Base-by-base conservation (phyloP, 495 filamentous ascomycete species). In the Hypoxylon perforatum region DNA sequence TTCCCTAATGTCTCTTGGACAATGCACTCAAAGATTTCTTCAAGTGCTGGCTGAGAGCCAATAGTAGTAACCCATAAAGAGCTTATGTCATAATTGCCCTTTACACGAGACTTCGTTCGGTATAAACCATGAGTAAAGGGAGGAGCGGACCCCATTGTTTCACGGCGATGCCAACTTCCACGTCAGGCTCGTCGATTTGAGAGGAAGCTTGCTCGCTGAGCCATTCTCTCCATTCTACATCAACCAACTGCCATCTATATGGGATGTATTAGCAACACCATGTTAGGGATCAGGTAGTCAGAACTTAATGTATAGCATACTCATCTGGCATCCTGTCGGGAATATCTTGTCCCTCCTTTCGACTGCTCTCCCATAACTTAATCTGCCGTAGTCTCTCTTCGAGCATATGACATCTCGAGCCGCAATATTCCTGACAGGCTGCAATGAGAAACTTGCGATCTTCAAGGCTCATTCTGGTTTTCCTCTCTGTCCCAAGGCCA, bases 341-440 rank as follows among this genome's bases (percentile, higher is more conserved):
- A 19, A 74, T 47, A 8, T 55, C 15, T 5, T 39, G 21, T 17
- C 69, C 69, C 44, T 22, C 25, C 6, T 35, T 45, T 17, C 19
- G 42, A 19, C 36, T 30, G 18, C 17, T 53, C n/a, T 35, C 33
- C 72, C 72, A 74, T 17, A 55, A 10, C 8, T 60, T 46, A 23
- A 72, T 46, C 46, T 74, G 69, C 11, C 65, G 55, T 15, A 74
- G 46, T 5, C 72, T 62, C 28, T 72, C 72, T 25, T 63, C 62
- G 0, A 74, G 58, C 52, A 72, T 63, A 61, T 60, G 54, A 3
- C 50, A 66, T 1, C 69, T 46, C 4, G 72, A 69, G 7, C 55
- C 64, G 9, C 65, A 69, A 30, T 74, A 74, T 41, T 74, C 65
- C 6, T 66, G 55, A 12, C 72, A 74, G 4, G 72, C 69, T 14